Evolutionary conservation across 1,139 yeast genomes (phyloP).

Genomic region (Pichia kudriavzevii): DNA sequence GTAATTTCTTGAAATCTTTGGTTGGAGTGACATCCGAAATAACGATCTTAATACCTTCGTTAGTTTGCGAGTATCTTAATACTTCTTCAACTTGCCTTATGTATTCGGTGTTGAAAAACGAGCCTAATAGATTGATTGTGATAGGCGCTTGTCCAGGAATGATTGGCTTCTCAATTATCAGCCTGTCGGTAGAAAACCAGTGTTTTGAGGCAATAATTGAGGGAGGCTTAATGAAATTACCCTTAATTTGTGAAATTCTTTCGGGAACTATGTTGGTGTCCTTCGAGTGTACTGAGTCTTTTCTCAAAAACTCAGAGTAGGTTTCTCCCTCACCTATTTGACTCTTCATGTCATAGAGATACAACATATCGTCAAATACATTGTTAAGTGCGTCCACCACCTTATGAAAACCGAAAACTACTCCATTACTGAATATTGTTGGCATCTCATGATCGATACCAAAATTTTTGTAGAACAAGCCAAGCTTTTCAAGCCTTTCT

Average conservation of each 20-base stretch:
- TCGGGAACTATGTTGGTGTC: slow-evolving; percentile 32
- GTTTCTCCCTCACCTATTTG: too few species aligned
- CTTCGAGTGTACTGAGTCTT: slow-evolving; percentile 23
- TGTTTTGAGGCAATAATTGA: slow-evolving; percentile 2
- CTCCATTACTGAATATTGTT: too few species aligned
- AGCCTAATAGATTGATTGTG: slow-evolving; percentile 53
- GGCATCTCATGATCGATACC: too few species aligned
- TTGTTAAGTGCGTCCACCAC: slow-evolving; percentile 32
- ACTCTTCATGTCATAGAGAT: slow-evolving; percentile 21
- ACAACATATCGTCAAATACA: slow-evolving; percentile 30
- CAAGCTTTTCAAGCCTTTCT: too few species aligned
- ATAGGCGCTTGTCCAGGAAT: slow-evolving; percentile 21
- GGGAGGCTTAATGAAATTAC: slow-evolving; percentile 4
- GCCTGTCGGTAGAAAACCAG: slow-evolving; percentile 4
- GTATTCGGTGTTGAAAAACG: slow-evolving; percentile 34
- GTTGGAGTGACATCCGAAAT: slow-evolving; percentile 25
- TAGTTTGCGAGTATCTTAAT: slow-evolving; percentile 23
- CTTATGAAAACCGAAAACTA: too few species aligned
- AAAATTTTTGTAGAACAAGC: too few species aligned
- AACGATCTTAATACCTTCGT: slow-evolving; percentile 31
- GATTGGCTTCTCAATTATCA: slow-evolving; percentile 7
- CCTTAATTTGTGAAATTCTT: slow-evolving; percentile 10
- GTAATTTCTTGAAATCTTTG: slow-evolving; percentile 9
- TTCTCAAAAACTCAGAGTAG: slow-evolving; percentile 22
- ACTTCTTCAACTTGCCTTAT: slow-evolving; percentile 38